Evolutionary conservation across 2,329 filamentous ascomycete species (phyloP).

Genomic region (Pyricularia sp.): DNA sequence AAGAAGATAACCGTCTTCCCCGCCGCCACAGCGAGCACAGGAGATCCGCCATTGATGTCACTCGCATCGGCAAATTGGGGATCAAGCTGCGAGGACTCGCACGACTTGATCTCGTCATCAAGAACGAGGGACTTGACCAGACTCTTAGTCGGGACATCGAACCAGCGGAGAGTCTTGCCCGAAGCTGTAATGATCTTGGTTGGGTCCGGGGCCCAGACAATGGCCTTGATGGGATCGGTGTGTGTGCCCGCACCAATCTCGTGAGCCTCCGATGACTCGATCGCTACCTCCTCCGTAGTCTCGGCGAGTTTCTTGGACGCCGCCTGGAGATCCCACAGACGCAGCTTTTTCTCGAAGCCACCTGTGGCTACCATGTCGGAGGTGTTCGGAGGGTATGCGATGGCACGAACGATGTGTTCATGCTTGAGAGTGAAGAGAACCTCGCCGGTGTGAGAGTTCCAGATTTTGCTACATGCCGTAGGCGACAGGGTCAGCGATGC

Average conservation of each 20-base stretch:
- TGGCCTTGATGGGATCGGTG: slow-evolving; percentile 84
- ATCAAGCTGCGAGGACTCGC: slow-evolving; percentile 71
- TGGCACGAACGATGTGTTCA: slow-evolving; percentile 87
- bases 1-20: slow-evolving; percentile 93
- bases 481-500: background rate
- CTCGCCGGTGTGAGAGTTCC: slow-evolving; percentile 94
- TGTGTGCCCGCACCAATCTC: slow-evolving; percentile 85
- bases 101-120: slow-evolving; percentile 81
- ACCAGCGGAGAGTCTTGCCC: slow-evolving; percentile 90
- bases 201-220: slow-evolving; percentile 85
- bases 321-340: slow-evolving; percentile 70
- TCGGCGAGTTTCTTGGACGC: slow-evolving; percentile 20
- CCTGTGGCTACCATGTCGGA: slow-evolving; percentile 85
- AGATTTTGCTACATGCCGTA: slow-evolving; percentile 63
- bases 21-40: slow-evolving; percentile 81
- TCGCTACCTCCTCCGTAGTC: slow-evolving; percentile 29
- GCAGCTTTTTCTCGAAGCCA: slow-evolving; percentile 92
- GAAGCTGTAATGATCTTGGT: slow-evolving; percentile 86
- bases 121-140: slow-evolving; percentile 70
- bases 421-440: slow-evolving; percentile 80
- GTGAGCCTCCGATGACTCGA: slow-evolving; percentile 57
- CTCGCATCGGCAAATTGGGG: slow-evolving; percentile 45
- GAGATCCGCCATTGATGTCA: slow-evolving; percentile 57
- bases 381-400: slow-evolving; percentile 78
- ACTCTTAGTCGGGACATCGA: slow-evolving; percentile 70